Evolutionary conservation across 805 yeast genomes (phyloP).

Genomic region (Ogataea ganodermae): DNA sequence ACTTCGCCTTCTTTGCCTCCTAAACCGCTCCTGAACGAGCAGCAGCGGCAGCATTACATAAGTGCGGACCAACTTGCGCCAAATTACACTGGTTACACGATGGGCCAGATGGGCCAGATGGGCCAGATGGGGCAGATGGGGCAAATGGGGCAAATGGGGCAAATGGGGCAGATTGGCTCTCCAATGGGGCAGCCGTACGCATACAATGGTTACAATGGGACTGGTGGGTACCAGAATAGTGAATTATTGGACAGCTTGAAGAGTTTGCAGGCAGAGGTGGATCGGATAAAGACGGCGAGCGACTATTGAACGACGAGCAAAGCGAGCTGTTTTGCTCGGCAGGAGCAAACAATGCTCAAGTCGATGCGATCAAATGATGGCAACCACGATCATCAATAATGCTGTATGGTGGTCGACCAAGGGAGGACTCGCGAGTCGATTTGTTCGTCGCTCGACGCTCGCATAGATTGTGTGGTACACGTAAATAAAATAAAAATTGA

Average conservation of each 20-base stretch:
- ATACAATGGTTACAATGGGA: slow-evolving; percentile 19
- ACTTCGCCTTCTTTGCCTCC: slow-evolving; percentile 33
- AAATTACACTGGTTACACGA: slow-evolving; percentile 11
- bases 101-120: slow-evolving; percentile 6
- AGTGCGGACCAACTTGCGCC: slow-evolving; percentile 18
- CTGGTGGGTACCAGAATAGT: slow-evolving; percentile 3
- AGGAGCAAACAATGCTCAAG: too few species aligned
- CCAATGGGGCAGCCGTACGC: neutral
- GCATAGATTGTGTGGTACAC: slow-evolving; percentile 5
- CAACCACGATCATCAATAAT: too few species aligned
- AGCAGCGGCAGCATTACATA: slow-evolving; percentile 32
- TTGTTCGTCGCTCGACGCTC: too few species aligned
- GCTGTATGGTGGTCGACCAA: too few species aligned
- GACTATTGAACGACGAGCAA: slow-evolving; percentile 12
- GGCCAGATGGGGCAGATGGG: slow-evolving; percentile 1
- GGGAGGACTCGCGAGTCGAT: too few species aligned
- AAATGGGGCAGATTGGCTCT: neutral
- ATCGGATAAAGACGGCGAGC: slow-evolving; percentile 43
- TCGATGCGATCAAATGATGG: too few species aligned
- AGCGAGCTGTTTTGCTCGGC: neutral
- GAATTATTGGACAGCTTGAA: slow-evolving; percentile 65
- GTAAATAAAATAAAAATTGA: neutral
- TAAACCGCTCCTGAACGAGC: slow-evolving; percentile 31
- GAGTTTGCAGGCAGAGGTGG: slow-evolving; percentile 71
- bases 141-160: slow-evolving; percentile 3